Evolutionary conservation across 208 protist species (phyloP), one percentile per base, ranked within the genome.

Genomic region (Leishmania braziliensis): DNA sequence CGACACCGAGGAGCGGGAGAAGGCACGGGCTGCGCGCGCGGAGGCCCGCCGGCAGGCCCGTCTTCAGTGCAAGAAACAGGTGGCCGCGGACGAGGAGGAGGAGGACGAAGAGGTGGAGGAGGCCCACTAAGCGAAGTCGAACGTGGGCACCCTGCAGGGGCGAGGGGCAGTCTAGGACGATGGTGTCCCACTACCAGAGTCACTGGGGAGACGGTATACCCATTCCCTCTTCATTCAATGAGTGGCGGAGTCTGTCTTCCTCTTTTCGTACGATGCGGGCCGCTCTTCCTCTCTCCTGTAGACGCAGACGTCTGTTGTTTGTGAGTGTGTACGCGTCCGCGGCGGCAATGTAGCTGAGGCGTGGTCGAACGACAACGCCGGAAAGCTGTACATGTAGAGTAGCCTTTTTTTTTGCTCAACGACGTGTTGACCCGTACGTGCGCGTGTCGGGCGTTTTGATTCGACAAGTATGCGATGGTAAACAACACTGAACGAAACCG

Each of bases 1-100:
- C 78, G 93, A 97, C 79, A 83, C 51, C 2, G 93, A 84, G 62
- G 77, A 91, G 72, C 81, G 89, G 16, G 83, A 87, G 43, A 84
- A 88, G 74, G 84, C 84, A 23, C 84, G 88, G 29, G 79, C 83
- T 65, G 87, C 83, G 29, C 85, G 89, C 0, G 89, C 84, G n/a
- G 92, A 88, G 76, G 81, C 77, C 36, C 87, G 82, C 0, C 87
- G 86, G 5, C 73, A 88, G 63, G 91, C 83, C 43, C 80, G 89
- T 14, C 76, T 83, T 58, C 82, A 86, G 77, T 90, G 89, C 23
- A 86, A 84, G 72, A 86, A 84, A 36, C 77, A 75, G 16, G 84
- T 81, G 23, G 85, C 36, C 2, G 82, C 26, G 16, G 88, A 89
- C 50, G 90, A 90, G 72, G 86, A 80, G 4, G 92, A 94, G 75